Conservation (phyloP, 2,329 filamentous ascomycete genomes). For the Penicillium italicum region DNA sequence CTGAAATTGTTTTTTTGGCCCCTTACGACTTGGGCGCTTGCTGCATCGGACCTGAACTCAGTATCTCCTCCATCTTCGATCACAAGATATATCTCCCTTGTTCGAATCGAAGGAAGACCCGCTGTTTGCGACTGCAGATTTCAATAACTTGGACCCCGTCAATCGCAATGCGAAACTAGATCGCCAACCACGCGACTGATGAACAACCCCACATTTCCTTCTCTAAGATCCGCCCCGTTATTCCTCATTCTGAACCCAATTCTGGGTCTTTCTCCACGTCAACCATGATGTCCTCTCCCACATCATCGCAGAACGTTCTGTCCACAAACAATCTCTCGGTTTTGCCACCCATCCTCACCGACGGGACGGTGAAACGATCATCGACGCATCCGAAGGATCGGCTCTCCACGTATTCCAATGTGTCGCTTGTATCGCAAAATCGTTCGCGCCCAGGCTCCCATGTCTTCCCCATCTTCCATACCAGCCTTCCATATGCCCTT, state of each 20-base stretch:
- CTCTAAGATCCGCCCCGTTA: slow-evolving; percentile 21
- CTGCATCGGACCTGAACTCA: slow-evolving; percentile 1
- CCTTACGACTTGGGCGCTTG: slow-evolving; percentile 5
- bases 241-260: slow-evolving; percentile 17
- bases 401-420: slow-evolving; percentile 76
- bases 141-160: slow-evolving; percentile 1
- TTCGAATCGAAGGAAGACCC: background rate
- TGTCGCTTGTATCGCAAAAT: slow-evolving; percentile 54
- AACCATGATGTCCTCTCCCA: slow-evolving; percentile 37
- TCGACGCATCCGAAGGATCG: slow-evolving; percentile 78
- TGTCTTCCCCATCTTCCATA: slow-evolving; percentile 77
- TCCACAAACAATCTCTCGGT: slow-evolving; percentile 29
- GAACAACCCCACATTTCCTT: slow-evolving; percentile 20
- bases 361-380: slow-evolving; percentile 57
- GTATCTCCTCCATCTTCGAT: background rate
- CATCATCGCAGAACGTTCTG: slow-evolving; percentile 28
- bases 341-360: slow-evolving; percentile 51
- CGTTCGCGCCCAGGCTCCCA: slow-evolving; percentile 78
- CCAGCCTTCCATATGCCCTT: slow-evolving; percentile 79
- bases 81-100: slow-evolving; percentile 2
- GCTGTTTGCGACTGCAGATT: background rate
- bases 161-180: slow-evolving; percentile 38
- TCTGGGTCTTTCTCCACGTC: slow-evolving; percentile 17
- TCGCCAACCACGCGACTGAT: slow-evolving; percentile 24
- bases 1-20: background rate